phyloP scores from a whole-genome alignment of 257 asterid species.

The Solanum habrochaites region DNA sequence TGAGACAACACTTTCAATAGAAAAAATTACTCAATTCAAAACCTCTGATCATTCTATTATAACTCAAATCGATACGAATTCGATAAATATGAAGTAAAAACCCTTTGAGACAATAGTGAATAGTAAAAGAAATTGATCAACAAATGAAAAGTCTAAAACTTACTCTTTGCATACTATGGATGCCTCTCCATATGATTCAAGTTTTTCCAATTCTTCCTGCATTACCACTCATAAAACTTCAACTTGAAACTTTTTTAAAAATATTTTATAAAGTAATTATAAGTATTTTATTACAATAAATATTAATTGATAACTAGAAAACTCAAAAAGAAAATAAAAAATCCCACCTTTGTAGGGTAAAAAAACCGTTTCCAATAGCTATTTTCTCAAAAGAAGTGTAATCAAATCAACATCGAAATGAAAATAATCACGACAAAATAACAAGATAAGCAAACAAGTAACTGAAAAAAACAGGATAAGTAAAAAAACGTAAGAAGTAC shows the following conservation, averaged over 20 bases:
- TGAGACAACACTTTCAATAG: fast-evolving
- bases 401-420: background rate
- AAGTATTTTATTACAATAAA: too few relatives aligned
- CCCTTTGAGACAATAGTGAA: background rate
- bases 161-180: conserved; percentile 73
- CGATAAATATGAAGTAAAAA: background rate
- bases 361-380: background rate
- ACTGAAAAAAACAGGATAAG: background rate
- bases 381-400: background rate
- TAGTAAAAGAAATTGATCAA: background rate
- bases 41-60: background rate
- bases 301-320: too few relatives aligned
- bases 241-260: background rate
- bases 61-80: too few relatives aligned
- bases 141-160: background rate
- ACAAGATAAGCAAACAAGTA: background rate
- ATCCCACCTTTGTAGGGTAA: background rate
- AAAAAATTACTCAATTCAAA: background rate
- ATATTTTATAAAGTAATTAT: too few relatives aligned
- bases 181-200: conserved; percentile 59
- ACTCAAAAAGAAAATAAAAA: too few relatives aligned
- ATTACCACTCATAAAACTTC: background rate
- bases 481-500: background rate
- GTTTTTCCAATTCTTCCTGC: conserved; percentile 66
- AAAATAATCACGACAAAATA: background rate